Conservation (phyloP, 371 early-diverging fungal genomes). For the Rhizopus sp. region DNA sequence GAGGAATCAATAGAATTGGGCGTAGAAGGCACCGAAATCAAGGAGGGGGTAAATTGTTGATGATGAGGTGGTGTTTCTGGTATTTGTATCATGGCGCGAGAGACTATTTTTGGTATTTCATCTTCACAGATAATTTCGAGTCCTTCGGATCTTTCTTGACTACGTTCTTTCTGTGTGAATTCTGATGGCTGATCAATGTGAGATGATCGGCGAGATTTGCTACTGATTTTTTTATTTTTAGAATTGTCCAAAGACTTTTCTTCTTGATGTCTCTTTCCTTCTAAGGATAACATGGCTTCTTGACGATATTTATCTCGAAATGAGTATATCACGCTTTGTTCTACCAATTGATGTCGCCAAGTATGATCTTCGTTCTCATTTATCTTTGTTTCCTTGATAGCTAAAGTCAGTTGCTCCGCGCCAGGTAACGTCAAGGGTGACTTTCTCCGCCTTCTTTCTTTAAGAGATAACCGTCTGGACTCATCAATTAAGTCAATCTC, state of each 20-base stretch:
- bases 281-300: conserved; percentile 33
- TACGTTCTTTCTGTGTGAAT: neutral
- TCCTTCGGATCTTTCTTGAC: conserved; percentile 1
- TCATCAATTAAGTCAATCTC: neutral
- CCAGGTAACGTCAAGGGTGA: conserved; percentile 17
- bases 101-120: conserved; percentile 1
- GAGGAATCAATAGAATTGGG: conserved; percentile 39
- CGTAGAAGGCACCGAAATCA: conserved; percentile 42
- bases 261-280: conserved; percentile 21
- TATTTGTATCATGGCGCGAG: neutral
- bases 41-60: conserved; percentile 27
- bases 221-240: neutral
- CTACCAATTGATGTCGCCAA: conserved; percentile 10
- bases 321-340: conserved; percentile 11
- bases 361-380: neutral
- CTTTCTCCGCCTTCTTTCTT: conserved; percentile 22
- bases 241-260: conserved; percentile 16
- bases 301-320: conserved; percentile 26
- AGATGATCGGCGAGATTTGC: too few relatives aligned
- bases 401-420: conserved; percentile 17
- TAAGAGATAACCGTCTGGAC: conserved; percentile 10
- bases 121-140: conserved; percentile 22
- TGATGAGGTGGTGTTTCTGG: conserved; percentile 29
- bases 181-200: too few relatives aligned
- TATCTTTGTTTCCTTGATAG: conserved; percentile 5